A percentile compares a stretch with the other conserved stretches of the same genome.
phyloP scores from a whole-genome alignment of 805 yeast genomes.

The Suhomyces vadensis region DNA sequence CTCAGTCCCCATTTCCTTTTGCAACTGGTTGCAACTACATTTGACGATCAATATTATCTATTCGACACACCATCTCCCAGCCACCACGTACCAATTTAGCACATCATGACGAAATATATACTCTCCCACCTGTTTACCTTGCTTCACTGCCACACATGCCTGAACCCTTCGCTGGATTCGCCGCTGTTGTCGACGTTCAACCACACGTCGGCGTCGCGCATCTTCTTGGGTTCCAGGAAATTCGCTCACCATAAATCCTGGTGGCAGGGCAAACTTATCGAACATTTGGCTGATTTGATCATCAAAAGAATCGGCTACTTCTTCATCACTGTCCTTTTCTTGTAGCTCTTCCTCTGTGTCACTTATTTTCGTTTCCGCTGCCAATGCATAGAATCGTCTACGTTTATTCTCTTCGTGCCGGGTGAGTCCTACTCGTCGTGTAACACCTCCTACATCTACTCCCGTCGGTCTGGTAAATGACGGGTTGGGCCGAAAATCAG shows the following conservation, averaged over 20 bases:
- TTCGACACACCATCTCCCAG: slow-evolving; percentile 5
- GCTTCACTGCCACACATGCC: slow-evolving; percentile 22
- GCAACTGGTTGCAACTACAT: slow-evolving; percentile 1
- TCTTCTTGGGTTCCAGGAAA: slow-evolving; percentile 38
- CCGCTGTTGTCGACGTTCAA: slow-evolving; percentile 23
- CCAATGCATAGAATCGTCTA: slow-evolving; percentile 14
- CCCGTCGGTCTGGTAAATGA: slow-evolving; percentile 16
- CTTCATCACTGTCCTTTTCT: neutral
- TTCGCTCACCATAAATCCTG: slow-evolving; percentile 41
- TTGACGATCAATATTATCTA: neutral
- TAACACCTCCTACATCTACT: slow-evolving; percentile 9
- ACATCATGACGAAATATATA: slow-evolving; percentile 33
- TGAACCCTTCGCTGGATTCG: slow-evolving; percentile 30
- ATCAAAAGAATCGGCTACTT: slow-evolving; percentile 11
- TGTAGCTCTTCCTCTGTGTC: neutral
- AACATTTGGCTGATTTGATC: slow-evolving; percentile 31
- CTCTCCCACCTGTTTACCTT: slow-evolving; percentile 26
- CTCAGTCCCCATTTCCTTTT: neutral
- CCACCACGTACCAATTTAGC: slow-evolving; percentile 29
- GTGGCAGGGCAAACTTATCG: slow-evolving; percentile 41
- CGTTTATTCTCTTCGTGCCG: slow-evolving; percentile 16
- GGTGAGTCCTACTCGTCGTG: slow-evolving; percentile 17
- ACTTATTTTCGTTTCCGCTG: slow-evolving; percentile 3
- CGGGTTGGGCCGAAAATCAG: slow-evolving; percentile 38
- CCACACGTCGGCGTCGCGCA: slow-evolving; percentile 19